phyloP scores from a whole-genome alignment of 2,329 filamentous ascomycete genomes.

The Didymella pinodella region DNA sequence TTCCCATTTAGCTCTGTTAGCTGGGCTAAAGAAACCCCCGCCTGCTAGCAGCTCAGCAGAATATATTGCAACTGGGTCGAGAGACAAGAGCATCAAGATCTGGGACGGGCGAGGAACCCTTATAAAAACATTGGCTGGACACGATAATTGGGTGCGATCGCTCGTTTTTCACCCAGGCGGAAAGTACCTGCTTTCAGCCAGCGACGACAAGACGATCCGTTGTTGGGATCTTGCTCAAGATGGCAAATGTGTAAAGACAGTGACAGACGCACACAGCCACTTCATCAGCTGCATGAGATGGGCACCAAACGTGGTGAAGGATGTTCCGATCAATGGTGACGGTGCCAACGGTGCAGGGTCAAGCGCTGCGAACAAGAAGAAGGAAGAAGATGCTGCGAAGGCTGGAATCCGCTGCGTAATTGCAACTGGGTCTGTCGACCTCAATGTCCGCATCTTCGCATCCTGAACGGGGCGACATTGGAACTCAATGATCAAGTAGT shows the following conservation, averaged over 20 bases:
- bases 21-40: constrained; percentile 84
- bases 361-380: constrained; percentile 61
- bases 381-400: constrained; percentile 59
- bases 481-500: neutral
- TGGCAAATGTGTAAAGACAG: constrained; percentile 84
- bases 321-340: constrained; percentile 55
- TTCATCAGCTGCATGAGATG: constrained; percentile 88
- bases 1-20: constrained; percentile 75
- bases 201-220: constrained; percentile 89
- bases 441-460: constrained; percentile 81
- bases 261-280: constrained; percentile 79
- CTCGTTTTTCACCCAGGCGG: constrained; percentile 91
- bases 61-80: constrained; percentile 85
- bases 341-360: constrained; percentile 53
- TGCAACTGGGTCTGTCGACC: constrained; percentile 85
- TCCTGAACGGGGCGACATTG: constrained; percentile 45
- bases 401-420: constrained; percentile 82
- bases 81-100: constrained; percentile 89
- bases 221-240: constrained; percentile 96
- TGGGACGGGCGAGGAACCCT: constrained; percentile 88
- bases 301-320: constrained; percentile 78
- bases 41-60: constrained; percentile 77
- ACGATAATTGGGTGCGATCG: constrained; percentile 92
- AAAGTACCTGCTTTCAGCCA: constrained; percentile 84
- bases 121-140: constrained; percentile 83